Evolutionary conservation across 2,329 filamentous ascomycete genomes (phyloP).

Genomic region (Beauveria australis): DNA sequence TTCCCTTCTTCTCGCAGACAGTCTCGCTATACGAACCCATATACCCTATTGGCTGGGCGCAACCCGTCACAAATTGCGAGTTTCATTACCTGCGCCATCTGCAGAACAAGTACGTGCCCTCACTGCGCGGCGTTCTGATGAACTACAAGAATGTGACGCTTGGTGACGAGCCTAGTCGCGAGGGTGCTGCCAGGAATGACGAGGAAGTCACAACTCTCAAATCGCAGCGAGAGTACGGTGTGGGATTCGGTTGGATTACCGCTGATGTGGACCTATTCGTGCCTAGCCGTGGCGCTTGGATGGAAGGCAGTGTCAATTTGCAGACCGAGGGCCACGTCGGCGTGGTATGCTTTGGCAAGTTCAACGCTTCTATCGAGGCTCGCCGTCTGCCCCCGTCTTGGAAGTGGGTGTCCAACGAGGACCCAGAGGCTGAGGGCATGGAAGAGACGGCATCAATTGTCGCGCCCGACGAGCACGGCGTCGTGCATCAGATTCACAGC

Average conservation of each 20-base stretch:
- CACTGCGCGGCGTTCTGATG: constrained; percentile 65
- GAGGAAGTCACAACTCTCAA: constrained; percentile 37
- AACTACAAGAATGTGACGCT: constrained; percentile 63
- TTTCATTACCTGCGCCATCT: constrained; percentile 69
- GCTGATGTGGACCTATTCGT: constrained; percentile 79
- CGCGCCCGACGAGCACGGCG: constrained; percentile 42
- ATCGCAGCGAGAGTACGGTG: constrained; percentile 72
- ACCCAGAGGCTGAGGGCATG: constrained; percentile 29
- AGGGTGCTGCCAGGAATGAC: constrained; percentile 39
- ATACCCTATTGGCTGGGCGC: constrained; percentile 60
- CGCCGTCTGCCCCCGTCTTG: constrained; percentile 68
- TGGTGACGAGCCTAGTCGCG: constrained; percentile 47
- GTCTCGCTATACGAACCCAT: constrained; percentile 74
- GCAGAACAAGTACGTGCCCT: constrained; percentile 67
- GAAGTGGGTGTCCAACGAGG: constrained; percentile 63
- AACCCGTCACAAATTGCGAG: constrained; percentile 62
- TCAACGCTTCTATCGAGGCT: constrained; percentile 80
- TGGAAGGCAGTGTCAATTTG: constrained; percentile 77
- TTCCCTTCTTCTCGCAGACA: constrained; percentile 71
- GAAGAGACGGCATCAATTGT: constrained; percentile 34
- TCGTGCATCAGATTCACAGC: constrained; percentile 43
- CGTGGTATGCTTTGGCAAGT: constrained; percentile 81
- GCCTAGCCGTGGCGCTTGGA: constrained; percentile 61
- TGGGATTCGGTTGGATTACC: constrained; percentile 80
- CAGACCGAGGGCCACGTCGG: constrained; percentile 86